Evolutionary conservation across 1,284 basidiomycete genomes (phyloP).

Genomic region (Cryptococcus amylolentus): DNA sequence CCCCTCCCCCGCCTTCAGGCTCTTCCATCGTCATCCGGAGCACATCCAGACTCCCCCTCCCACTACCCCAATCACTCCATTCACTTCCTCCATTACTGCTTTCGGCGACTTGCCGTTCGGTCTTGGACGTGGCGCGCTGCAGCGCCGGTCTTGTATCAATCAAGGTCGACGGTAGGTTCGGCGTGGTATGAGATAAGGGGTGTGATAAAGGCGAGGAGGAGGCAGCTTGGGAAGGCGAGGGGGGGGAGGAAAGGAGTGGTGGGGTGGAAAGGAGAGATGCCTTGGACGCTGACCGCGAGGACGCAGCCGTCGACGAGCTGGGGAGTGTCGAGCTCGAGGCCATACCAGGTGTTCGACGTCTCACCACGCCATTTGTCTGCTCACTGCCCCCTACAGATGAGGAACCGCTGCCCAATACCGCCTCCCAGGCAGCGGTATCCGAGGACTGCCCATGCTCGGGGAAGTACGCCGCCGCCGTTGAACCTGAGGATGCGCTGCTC

Average conservation of each 20-base stretch:
- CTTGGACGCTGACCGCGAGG: background rate
- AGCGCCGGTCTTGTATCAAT: slow-evolving; percentile 33
- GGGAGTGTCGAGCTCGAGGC: background rate
- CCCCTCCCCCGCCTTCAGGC: slow-evolving; percentile 15
- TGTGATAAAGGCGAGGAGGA: background rate
- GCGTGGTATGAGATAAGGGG: slow-evolving; percentile 1
- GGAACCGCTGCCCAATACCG: background rate
- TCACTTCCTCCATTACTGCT: slow-evolving; percentile 29
- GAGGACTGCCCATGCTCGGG: too few relatives aligned
- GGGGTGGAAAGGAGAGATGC: background rate
- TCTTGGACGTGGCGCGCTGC: slow-evolving; percentile 37
- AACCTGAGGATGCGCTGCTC: too few relatives aligned
- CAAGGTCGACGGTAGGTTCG: slow-evolving; percentile 10
- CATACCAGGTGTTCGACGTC: background rate
- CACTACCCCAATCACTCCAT: slow-evolving; percentile 24
- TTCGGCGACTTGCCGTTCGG: slow-evolving; percentile 42
- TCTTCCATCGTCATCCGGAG: slow-evolving; percentile 23
- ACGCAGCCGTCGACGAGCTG: background rate
- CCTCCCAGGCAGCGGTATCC: background rate
- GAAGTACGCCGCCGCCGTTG: too few relatives aligned
- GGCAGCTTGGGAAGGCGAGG: background rate
- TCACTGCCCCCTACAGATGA: background rate
- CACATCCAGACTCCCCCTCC: slow-evolving; percentile 34
- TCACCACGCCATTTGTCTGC: background rate
- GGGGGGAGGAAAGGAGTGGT: background rate